phyloP scores from a whole-genome alignment of 495 filamentous ascomycete species.

The Aspergillus indologenus region DNA sequence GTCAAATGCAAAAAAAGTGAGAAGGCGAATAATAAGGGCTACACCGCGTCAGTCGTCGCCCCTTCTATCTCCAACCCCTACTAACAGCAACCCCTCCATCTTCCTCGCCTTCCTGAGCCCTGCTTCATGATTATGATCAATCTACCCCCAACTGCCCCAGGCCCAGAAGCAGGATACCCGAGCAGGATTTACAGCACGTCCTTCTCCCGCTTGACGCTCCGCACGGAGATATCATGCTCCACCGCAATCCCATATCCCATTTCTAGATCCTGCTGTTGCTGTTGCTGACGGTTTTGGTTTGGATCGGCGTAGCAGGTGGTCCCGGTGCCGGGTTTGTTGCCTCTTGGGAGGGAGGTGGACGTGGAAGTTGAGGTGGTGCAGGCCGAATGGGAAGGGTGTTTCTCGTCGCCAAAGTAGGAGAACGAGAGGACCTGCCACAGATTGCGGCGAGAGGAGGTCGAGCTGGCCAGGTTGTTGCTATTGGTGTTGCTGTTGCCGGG shows the following conservation, averaged over 20 bases:
- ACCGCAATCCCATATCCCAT: slow-evolving; percentile 29
- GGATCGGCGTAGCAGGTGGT: slow-evolving; percentile 31
- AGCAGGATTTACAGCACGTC: neutral
- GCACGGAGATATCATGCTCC: slow-evolving; percentile 35
- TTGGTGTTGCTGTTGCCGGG: neutral
- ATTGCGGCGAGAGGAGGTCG: slow-evolving; percentile 20
- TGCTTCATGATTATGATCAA: too few relatives aligned
- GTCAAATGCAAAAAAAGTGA: too few relatives aligned
- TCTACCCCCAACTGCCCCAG: too few relatives aligned
- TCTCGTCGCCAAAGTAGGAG: slow-evolving; percentile 15
- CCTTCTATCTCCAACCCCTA: too few relatives aligned
- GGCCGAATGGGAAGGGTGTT: slow-evolving; percentile 3
- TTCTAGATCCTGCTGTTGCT: slow-evolving; percentile 14
- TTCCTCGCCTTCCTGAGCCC: too few relatives aligned
- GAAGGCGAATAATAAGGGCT: too few relatives aligned
- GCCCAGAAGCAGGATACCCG: too few relatives aligned
- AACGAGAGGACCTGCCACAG: slow-evolving; percentile 28
- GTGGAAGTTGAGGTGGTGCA: neutral
- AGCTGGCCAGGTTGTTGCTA: neutral
- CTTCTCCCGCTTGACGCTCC: slow-evolving; percentile 14
- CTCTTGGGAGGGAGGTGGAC: neutral
- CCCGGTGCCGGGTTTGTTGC: slow-evolving; percentile 3
- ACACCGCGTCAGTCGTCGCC: too few relatives aligned
- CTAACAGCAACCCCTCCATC: too few relatives aligned
- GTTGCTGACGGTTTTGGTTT: slow-evolving; percentile 11